Base-by-base conservation (phyloP, 352 stramenopile species). In the Hyaloperonospora brassicae region DNA sequence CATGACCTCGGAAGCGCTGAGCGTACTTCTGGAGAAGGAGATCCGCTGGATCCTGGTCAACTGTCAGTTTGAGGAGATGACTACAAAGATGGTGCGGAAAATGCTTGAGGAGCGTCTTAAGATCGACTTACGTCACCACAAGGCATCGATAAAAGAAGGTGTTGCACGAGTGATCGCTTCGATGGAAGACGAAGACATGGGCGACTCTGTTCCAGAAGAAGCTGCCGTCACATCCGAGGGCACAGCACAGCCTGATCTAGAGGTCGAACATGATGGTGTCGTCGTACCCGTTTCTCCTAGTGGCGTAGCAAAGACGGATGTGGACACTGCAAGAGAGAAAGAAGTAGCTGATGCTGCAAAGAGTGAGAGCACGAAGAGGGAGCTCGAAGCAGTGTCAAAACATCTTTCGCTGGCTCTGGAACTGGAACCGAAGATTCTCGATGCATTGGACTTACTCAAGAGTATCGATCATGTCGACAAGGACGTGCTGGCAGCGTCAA, bases 51-150 rank as follows among this genome's bases (percentile, higher is more conserved):
- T 93, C 42, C 57, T 93, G 1, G 62, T 72, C 2, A 89, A 89
- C 43, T 87, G 73, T 45, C 70, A 77, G 34, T 87, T 90, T 49
- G 80, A 93, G 25, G 78, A 89, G 47, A 86, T 93, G 70, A 93
- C 83, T 3, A 93, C 83, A 5, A 86, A 87, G 52, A 93, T 69
- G 8, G 72, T 93, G 44, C 66, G 83, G 31, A 87, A 89, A 50
- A 39, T 87, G 54, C 64, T 93, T 0, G 76, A 90, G 46, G 65
- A 86, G 42, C 76, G 78, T 6, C 62, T 93, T 2, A 60, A 77
- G 0, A 81, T 87, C 59, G 78, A 91, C 43, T 59, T 93, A 44
- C 78, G 74, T 36, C 66, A 84, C 47, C 77, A 91, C 52, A 89
- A 89, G 52, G 64, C 73, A 7, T 72, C 69, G 9, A 93, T 93